These are phyloP conservation scores for Torulaspora pretoriensis DNA, from an alignment of 1,139 yeast genomes.

Conservation along the genomic window DNA sequence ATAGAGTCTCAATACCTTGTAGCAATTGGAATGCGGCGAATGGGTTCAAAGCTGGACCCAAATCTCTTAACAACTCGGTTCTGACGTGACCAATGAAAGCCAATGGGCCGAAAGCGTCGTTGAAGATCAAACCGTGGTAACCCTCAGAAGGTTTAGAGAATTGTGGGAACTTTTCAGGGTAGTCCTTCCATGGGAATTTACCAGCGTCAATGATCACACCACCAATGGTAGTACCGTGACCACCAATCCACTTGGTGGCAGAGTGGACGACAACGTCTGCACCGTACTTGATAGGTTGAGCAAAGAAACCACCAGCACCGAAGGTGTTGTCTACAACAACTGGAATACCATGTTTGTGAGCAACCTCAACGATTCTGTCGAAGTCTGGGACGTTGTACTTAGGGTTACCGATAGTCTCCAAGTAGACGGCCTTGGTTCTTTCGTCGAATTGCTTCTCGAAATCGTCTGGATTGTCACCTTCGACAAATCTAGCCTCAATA, in stretches of 20 bases:
- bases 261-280: conserved; percentile 85
- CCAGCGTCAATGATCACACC: conserved; percentile 91
- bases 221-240: conserved; percentile 93
- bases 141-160: conserved; percentile 88
- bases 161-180: conserved; percentile 87
- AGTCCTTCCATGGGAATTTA: conserved; percentile 83
- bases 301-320: conserved; percentile 92
- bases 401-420: conserved; percentile 94
- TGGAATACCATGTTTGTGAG: conserved; percentile 86
- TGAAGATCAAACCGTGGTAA: conserved; percentile 81
- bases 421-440: conserved; percentile 81
- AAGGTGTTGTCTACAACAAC: conserved; percentile 95
- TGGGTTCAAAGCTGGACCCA: conserved; percentile 87
- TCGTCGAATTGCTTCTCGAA: conserved; percentile 72
- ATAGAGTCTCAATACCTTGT: conserved; percentile 91
- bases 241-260: conserved; percentile 98
- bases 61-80: conserved; percentile 83
- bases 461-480: conserved; percentile 69
- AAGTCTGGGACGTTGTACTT: conserved; percentile 90
- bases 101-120: conserved; percentile 73
- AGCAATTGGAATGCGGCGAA: conserved; percentile 79
- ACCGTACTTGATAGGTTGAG: conserved; percentile 82
- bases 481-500: conserved; percentile 75
- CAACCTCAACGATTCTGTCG: conserved; percentile 66
- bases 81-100: conserved; percentile 81